Evolutionary conservation across 2,329 filamentous ascomycete genomes (phyloP).

Genomic region (Paecilomyces fulvus): DNA sequence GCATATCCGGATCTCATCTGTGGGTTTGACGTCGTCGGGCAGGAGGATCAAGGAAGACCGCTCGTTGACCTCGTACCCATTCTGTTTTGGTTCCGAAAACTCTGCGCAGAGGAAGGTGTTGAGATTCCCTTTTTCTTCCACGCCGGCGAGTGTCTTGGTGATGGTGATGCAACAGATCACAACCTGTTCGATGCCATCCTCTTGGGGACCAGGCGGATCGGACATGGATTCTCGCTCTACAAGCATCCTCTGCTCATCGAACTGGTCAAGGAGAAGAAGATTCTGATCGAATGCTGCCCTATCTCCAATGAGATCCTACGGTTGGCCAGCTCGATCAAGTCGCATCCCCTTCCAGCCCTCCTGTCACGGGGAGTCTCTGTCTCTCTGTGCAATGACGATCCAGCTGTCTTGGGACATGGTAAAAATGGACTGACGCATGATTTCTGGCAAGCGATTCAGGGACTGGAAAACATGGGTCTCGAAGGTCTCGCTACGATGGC

Average conservation of each 20-base stretch:
- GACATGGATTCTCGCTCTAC: conserved; percentile 79
- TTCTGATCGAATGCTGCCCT: conserved; percentile 82
- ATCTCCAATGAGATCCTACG: conserved; percentile 84
- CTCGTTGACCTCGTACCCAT: conserved; percentile 71
- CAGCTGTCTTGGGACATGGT: conserved; percentile 77
- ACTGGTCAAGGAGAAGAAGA: conserved; percentile 79
- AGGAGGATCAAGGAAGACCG: conserved; percentile 71
- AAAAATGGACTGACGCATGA: conserved; percentile 78
- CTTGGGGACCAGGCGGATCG: conserved; percentile 79
- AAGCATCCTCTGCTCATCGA: conserved; percentile 86
- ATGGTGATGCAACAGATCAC: conserved; percentile 65
- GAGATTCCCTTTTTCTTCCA: conserved; percentile 94
- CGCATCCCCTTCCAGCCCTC: conserved; percentile 74
- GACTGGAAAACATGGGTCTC: conserved; percentile 83
- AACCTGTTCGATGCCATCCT: conserved; percentile 88
- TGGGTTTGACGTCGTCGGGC: conserved; percentile 83
- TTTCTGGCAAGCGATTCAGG: conserved; percentile 89
- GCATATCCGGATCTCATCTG: conserved; percentile 70
- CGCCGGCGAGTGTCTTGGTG: conserved; percentile 78
- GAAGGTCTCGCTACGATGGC: conserved; percentile 78
- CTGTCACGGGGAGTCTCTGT: conserved; percentile 77
- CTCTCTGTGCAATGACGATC: conserved; percentile 83
- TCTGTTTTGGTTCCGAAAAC: conserved; percentile 87
- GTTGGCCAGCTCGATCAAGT: conserved; percentile 65
- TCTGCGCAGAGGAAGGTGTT: conserved; percentile 67